Conservation (phyloP, 2,329 filamentous ascomycete genomes). For the Penicillium sp. region DNA sequence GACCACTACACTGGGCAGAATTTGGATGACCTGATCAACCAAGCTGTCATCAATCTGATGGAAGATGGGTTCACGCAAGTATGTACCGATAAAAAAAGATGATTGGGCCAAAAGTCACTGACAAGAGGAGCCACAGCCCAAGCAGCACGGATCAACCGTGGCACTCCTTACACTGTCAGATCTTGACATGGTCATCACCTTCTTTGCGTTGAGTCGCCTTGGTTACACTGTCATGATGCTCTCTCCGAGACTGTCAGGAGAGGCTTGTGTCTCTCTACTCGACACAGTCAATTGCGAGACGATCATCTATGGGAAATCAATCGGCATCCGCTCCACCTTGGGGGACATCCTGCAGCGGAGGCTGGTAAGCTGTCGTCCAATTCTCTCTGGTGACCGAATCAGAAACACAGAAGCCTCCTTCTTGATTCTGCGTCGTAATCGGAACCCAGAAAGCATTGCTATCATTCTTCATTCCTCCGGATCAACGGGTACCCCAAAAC, state of each 20-base stretch:
- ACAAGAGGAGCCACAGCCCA: slow-evolving; percentile 13
- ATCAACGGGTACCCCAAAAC: slow-evolving; percentile 52
- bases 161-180: slow-evolving; percentile 46
- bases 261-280: slow-evolving; percentile 45
- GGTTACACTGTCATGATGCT: slow-evolving; percentile 49
- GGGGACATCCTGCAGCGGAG: slow-evolving; percentile 29
- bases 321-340: slow-evolving; percentile 36
- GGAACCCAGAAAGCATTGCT: slow-evolving; percentile 33
- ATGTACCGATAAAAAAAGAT: not conserved
- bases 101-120: not conserved
- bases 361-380: slow-evolving; percentile 27
- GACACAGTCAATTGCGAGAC: slow-evolving; percentile 36
- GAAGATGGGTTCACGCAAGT: slow-evolving; percentile 32
- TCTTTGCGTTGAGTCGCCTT: slow-evolving; percentile 49
- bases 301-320: slow-evolving; percentile 41
- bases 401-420: slow-evolving; percentile 14
- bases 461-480: slow-evolving; percentile 53
- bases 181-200: slow-evolving; percentile 45
- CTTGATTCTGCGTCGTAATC: slow-evolving; percentile 19
- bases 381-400: slow-evolving; percentile 15
- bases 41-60: slow-evolving; percentile 36
- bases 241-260: slow-evolving; percentile 45
- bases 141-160: slow-evolving; percentile 27
- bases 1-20: slow-evolving; percentile 46
- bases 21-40: slow-evolving; percentile 38